Base-by-base conservation (phyloP, 805 yeast genomes). In the Nakazawaea sp. region DNA sequence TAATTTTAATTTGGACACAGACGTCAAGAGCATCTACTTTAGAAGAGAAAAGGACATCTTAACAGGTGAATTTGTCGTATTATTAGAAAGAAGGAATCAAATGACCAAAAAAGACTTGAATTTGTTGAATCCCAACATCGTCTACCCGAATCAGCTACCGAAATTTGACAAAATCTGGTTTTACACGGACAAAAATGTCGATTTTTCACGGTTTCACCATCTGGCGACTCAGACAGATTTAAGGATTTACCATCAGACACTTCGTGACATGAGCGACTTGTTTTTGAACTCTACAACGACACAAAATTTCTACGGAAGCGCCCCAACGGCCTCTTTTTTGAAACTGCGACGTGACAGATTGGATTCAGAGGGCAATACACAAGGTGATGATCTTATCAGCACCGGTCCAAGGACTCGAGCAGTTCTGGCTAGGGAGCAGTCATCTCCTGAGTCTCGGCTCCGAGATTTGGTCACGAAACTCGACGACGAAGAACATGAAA, bases 401-500 rank as follows among this genome's bases (percentile, higher is more conserved):
- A n/a, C n/a, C n/a, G n/a, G n/a, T n/a, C n/a, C n/a, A n/a, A n/a
- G n/a, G n/a, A n/a, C n/a, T n/a, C n/a, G n/a, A n/a, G n/a, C n/a
- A n/a, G n/a, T n/a, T n/a, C n/a, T n/a, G n/a, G n/a, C n/a, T n/a
- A n/a, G n/a, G n/a, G n/a, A n/a, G n/a, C n/a, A n/a, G n/a, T n/a
- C n/a, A n/a, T n/a, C n/a, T n/a, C n/a, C n/a, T n/a, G n/a, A n/a
- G n/a, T n/a, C n/a, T n/a, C n/a, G n/a, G n/a, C n/a, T n/a, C n/a
- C n/a, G n/a, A n/a, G n/a, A n/a, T n/a, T n/a, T n/a, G 29, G 8
- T 13, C 29, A 27, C 8, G n/a, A 13, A 27, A 13, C 8, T 27
- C 7, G 8, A 8, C 29, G 16, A 32, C 16, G 33, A 28, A 11
- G 21, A 33, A 12, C 60, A 56, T 36, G 68, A 57, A 33, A 45